Evolutionary conservation across 1,139 yeast genomes (phyloP), one percentile per base, ranked within the genome.

Genomic region (Diutina neorugosa): DNA sequence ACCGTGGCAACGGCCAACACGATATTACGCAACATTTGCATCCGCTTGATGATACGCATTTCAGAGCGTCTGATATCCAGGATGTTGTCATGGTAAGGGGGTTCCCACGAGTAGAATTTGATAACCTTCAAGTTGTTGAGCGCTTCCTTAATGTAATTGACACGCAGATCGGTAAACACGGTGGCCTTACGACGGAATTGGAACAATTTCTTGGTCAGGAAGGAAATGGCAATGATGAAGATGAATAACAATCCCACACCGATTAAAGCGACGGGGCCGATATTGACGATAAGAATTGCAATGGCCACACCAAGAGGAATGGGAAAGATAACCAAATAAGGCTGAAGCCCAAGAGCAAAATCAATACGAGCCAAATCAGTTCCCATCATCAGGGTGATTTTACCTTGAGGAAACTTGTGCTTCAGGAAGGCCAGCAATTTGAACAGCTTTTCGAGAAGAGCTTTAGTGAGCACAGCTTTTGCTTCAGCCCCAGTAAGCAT

Each of bases 341-440:
- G 88, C 59, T 82, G 84, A 67, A 84, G 85, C 8, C 82, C 80
- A 40, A 82, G 65, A 4, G 94, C 93, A 62, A 86, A 78, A 63
- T 88, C 96, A 44, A 89, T 77, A 62, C 96, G 78, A 27, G 91
- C 80, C 54, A 89, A 73, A 63, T 88, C 96, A 1, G 94, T 83
- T 14, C 93, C 84, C 67, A 88, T 76, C 62, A 87, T 67, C 19
- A 83, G 82, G 1, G 95, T 86, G 54, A 89, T 75, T 57, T 77
- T 79, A 55, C 94, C 86, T 23, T 79, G 72, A 0, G 94, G 80
- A 62, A 68, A 86, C 55, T 73, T 69, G 59, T 79, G 78, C 54
- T 78, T 76, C 2, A 93, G 78, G 55, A 74, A 72, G n/a, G 81
- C 77, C 57, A 80, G 77, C 14, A 89, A 74, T 52, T 66, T 72